These are phyloP conservation scores for Paragyromitra xinjiangensis DNA, from an alignment of 495 filamentous ascomycete species.

Conservation along the genomic window DNA sequence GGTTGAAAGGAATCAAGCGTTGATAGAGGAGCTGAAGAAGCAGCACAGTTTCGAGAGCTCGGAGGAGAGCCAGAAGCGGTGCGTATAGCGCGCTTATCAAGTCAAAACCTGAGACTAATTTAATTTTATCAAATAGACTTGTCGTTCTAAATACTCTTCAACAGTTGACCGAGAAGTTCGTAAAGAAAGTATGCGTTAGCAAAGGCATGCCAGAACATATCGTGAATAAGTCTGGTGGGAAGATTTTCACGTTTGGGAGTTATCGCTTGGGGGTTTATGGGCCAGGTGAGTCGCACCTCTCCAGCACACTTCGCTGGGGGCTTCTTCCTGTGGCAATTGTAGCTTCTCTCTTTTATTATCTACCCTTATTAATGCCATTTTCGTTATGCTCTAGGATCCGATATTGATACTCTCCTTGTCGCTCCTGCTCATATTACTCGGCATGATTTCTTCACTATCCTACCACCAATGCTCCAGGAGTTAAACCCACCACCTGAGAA, in stretches of 20 bases:
- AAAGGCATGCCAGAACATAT: constrained; percentile 76
- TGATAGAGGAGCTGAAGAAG: constrained; percentile 80
- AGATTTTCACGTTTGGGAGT: constrained; percentile 94
- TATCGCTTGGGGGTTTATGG: constrained; percentile 93
- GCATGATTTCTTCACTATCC: constrained; percentile 89
- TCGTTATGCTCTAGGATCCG: constrained; percentile 70
- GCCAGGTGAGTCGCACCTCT: constrained; percentile 66
- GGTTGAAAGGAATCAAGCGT: constrained; percentile 74
- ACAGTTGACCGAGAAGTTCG: constrained; percentile 81
- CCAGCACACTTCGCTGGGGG: neutral
- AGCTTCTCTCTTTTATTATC: neutral
- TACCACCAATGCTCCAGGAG: constrained; percentile 76
- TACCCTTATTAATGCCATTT: constrained; percentile 29
- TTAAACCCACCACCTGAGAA: constrained; percentile 79
- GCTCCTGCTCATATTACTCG: constrained; percentile 84
- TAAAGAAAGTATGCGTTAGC: constrained; percentile 74
- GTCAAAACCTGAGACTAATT: constrained; percentile 56
- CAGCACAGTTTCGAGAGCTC: constrained; percentile 90
- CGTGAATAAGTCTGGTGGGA: constrained; percentile 81
- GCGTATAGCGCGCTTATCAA: constrained; percentile 53
- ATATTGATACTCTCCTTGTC: constrained; percentile 95
- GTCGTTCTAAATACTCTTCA: constrained; percentile 75
- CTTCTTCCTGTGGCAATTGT: constrained; percentile 1
- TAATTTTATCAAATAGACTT: constrained; percentile 35
- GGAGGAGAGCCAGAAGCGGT: constrained; percentile 82